Base-by-base conservation (phyloP, 805 yeast genomes). In the Candida coleopterorum region DNA sequence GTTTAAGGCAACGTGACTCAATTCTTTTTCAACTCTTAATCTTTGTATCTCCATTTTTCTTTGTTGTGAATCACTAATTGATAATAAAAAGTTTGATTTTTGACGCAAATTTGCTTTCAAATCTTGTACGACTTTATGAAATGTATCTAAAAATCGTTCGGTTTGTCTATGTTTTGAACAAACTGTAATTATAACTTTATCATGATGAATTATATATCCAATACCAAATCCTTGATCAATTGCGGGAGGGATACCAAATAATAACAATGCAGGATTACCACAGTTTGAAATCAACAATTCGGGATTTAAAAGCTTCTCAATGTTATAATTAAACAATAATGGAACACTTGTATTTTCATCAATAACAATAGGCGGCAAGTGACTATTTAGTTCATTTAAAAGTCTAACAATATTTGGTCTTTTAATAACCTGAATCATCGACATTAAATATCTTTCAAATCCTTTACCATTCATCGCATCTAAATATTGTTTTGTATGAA, bases 181-280 rank as follows among this genome's bases (percentile, higher is more conserved):
- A 4, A 85, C 82, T 34, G 95, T 86, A 8, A 88, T 74, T 2
- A 88, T 76, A 18, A 88, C 76, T 15, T 86, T 78, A 51, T 86
- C 85, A 29, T 70, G 76, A 56, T 89, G 87, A 47, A 88, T 82
- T 47, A 88, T 85, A 56, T 88, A 88, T 4, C 95, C 96, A 25
- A 88, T 74, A n/a, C 96, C 96, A 58, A 82, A 87, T 3, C 97
- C 97, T 52, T 85, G 89, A 32, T 87, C 82, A 10, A 83, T 71
- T 2, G 87, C 89, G 3, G 97, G 96, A 3, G 96, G 94, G 52
- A 88, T 88, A 0, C 97, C 97, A 64, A 88, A 88, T 34, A 82
- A 68, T 44, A 83, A 79, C 39, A 88, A 68, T 1, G 95, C 83
- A 5, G 95, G 95, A 55, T 88, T 88, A 25, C 96, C 96, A 64